Conservation (phyloP, 176 grass and related monocot genomes). For the Triticum monococcum region DNA sequence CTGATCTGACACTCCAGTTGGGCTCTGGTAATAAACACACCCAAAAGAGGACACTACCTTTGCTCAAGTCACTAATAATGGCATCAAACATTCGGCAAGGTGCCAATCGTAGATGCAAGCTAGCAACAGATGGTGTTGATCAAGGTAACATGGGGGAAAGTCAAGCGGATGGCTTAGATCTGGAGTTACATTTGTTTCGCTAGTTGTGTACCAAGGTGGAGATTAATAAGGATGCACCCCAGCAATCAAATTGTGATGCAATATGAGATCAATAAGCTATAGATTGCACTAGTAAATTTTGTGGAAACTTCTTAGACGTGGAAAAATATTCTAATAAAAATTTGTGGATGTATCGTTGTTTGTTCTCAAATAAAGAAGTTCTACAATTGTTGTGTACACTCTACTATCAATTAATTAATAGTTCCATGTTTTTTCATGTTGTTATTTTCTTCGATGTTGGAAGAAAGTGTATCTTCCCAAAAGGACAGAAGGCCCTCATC, state of each 20-base stretch:
- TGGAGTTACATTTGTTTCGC: constrained; percentile 6
- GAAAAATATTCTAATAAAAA: not conserved
- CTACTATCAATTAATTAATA: not conserved
- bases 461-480: not conserved
- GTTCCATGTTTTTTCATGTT: not conserved
- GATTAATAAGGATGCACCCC: not conserved
- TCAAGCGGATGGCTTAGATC: not conserved
- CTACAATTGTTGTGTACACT: not conserved
- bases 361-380: not conserved
- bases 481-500: not conserved
- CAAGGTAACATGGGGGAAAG: not conserved
- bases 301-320: not conserved
- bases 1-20: not conserved
- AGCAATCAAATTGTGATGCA: not conserved
- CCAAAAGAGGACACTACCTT: not conserved
- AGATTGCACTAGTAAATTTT: not conserved
- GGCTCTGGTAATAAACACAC: not conserved
- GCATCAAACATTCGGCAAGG: not conserved
- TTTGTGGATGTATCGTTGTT: not conserved
- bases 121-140: not conserved
- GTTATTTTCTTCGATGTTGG: not conserved
- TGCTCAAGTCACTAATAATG: not conserved
- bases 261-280: not conserved
- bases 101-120: not conserved
- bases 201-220: not conserved